These are phyloP conservation scores for Plantago ovata DNA, from an alignment of 257 asterid genomes.

Conservation along the genomic window DNA sequence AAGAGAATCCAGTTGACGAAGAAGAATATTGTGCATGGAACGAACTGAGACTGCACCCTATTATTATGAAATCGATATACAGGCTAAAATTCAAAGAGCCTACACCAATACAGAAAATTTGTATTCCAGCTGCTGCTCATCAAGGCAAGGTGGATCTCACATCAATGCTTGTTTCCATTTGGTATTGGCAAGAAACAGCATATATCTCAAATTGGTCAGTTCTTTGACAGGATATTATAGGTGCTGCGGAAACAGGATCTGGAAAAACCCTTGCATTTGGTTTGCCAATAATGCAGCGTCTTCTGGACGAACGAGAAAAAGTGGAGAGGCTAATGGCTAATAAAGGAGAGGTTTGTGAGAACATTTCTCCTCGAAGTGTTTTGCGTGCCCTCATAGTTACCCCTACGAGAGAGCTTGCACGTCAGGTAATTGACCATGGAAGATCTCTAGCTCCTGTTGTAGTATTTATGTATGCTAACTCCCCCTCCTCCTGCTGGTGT, in stretches of 20 bases:
- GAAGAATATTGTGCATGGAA: constrained; percentile 81
- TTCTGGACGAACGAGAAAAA: constrained; percentile 86
- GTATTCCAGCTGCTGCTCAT: constrained; percentile 97
- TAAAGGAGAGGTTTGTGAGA: constrained; percentile 54
- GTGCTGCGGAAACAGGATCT: constrained; percentile 99
- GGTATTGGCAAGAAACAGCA: constrained; percentile 14
- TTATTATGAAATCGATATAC: constrained; percentile 75
- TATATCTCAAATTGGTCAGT: constrained; percentile 25
- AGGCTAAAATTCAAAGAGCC: constrained; percentile 86
- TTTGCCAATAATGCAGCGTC: constrained; percentile 87
- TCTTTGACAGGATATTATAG: constrained; percentile 81
- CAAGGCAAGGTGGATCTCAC: constrained; percentile 81
- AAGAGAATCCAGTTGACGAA: constrained; percentile 58
- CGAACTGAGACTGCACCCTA: constrained; percentile 86
- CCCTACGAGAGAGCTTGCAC: constrained; percentile 98
- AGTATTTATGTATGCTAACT: no score
- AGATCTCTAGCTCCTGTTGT: constrained; percentile 1
- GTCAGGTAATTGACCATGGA: constrained; percentile 56
- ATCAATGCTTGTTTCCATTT: constrained; percentile 8
- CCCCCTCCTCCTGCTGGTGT: no score
- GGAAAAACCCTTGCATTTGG: constrained; percentile 99
- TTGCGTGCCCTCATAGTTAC: constrained; percentile 88
- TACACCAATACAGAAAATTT: constrained; percentile 84
- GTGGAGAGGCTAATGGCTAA: constrained; percentile 45
- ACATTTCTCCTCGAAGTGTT: constrained; percentile 48